Evolutionary conservation across 2,329 filamentous ascomycete genomes (phyloP), one percentile per base, ranked within the genome.

Genomic region (Botryosphaeria agaves): DNA sequence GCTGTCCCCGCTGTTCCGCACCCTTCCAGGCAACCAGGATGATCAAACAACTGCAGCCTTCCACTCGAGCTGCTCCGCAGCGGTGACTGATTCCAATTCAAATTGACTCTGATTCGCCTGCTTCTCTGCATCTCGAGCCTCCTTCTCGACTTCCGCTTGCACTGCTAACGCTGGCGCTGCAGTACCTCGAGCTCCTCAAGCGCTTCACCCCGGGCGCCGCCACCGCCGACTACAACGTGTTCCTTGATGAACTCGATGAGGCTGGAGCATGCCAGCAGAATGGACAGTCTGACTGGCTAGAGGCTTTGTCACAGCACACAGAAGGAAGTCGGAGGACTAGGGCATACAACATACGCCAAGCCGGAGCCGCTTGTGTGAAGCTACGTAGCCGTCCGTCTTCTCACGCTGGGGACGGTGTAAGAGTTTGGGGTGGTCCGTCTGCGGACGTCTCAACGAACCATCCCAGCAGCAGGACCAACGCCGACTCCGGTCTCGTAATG

Each of bases 11-110:
- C 30, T 26, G 32, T 18, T 36, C 26, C 30, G 16, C 26, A 14
- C 27, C 24, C 15, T 30, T 23, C 25, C 32, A 30, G n/a, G n/a
- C 24, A 36, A 37, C 31, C 36, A 51, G 59, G 58, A 61, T 58
- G 55, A 59, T 46, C 40, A 48, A 42, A 46, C 34, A 34, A n/a
- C n/a, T n/a, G n/a, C 61, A 62, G 59, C 58, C 62, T 57, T 63
- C 61, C 58, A 62, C 52, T 62, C 55, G 49, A 64, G 57, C 49
- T 52, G 52, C 47, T 41, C 40, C 32, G 51, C 52, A 46, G 51
- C 53, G 38, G 41, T 61, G 59, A 56, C 46, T 54, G 57, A 57
- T 41, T 24, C 48, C n/a, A n/a, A 46, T 53, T 53, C 47, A 57
- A 51, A 51, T 48, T 47, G 50, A 50, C 46, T 49, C 56, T 59